Percentiles rank a stretch among this genome's conserved stretches.
Evolutionary conservation across 768 basidiomycete genomes (phyloP).

Genomic region (Macrolepiota albuminosa): DNA sequence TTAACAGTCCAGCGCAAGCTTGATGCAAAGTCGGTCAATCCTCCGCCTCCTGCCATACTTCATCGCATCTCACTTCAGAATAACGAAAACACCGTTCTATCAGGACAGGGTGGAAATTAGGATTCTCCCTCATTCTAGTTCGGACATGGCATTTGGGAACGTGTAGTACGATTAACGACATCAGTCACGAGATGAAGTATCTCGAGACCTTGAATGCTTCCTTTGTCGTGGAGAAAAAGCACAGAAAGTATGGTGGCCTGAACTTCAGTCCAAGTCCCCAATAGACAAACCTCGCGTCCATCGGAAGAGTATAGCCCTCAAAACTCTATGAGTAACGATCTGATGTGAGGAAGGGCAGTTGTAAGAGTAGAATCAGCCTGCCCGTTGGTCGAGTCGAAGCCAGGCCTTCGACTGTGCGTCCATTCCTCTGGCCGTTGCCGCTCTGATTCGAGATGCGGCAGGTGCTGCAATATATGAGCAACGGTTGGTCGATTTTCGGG

Average conservation of each 20-base stretch:
- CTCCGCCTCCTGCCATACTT: no score
- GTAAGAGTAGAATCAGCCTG: not conserved
- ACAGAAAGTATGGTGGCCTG: not conserved
- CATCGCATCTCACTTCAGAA: not conserved
- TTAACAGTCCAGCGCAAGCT: not conserved
- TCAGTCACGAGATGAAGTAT: not conserved
- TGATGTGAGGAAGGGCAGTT: slow-evolving; percentile 1
- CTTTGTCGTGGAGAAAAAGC: not conserved
- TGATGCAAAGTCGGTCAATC: not conserved
- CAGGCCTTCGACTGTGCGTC: slow-evolving; percentile 3
- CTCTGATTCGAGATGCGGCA: not conserved
- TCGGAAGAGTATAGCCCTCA: not conserved
- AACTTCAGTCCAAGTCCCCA: not conserved
- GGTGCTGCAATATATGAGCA: not conserved
- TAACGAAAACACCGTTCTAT: not conserved
- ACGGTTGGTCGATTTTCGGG: slow-evolving; percentile 2
- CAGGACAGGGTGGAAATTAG: not conserved
- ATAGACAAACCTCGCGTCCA: not conserved
- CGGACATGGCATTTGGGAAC: not conserved
- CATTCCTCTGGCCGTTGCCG: not conserved
- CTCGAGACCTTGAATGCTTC: not conserved
- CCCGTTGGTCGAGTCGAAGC: not conserved
- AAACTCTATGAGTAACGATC: not conserved
- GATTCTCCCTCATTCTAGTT: not conserved
- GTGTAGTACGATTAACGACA: not conserved